Base-by-base conservation (phyloP, 2,329 filamentous ascomycete genomes). In the Myriosclerotinia curreyana region DNA sequence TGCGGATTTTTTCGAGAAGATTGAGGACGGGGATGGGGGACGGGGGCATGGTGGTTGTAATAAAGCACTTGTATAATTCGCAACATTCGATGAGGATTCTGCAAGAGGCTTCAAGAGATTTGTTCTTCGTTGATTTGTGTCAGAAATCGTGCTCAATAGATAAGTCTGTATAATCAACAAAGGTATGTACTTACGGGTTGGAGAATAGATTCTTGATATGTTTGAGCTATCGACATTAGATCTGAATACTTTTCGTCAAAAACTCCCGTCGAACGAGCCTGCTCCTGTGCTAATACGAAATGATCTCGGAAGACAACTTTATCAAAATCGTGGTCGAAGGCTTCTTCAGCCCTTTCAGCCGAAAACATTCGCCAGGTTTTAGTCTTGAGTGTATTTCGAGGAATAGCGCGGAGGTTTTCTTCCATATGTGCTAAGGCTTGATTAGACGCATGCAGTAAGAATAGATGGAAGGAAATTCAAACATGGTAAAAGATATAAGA, bases 401-500 rank as follows among this genome's bases (percentile, higher is more conserved):
- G 65, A 42, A 62, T 64, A 1, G 40, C 36, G 20, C 64, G 60
- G 7, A 68, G 42, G 9, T 56, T 53, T 15, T 67, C 65, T 58
- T 68, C 66, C 63, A 67, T 64, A 14, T 68, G 56, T 52, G 63
- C 66, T 68, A 59, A 38, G 14, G 15, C 34, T 36, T 59, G 34
- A 42, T 34, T 31, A 50, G 25, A 34, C 54, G 46, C 50, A 22
- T 60, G 14, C 4, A 22, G 25, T 22, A 25, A 54, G 6, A 36
- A 22, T 25, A 5, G 15, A 54, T 46, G 40, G 15, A 17, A 51
- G 28, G 31, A 7, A 42, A 54, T 54, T 2, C 60, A 12, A 48
- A 65, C 66, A 62, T 15, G 66, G 66, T 28, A 68, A n/a, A 5
- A 68, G 64, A 38, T 65, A 67, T 31, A 68, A 46, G 22, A 68